phyloP scores from a whole-genome alignment of 2,329 filamentous ascomycete genomes.

The Shiraia bambusicola region DNA sequence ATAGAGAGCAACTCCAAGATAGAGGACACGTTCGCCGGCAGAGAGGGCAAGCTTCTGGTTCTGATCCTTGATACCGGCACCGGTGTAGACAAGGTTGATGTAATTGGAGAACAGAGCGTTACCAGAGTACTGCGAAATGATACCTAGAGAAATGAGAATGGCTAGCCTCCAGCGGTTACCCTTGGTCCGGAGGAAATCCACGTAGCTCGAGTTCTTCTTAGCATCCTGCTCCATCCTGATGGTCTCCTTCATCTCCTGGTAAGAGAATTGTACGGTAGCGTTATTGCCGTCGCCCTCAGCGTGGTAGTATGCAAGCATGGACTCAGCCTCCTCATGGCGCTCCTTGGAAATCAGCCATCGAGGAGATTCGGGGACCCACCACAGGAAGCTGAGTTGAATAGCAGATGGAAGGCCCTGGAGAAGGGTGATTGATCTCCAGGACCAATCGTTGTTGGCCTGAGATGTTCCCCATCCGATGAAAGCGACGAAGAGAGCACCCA shows the following conservation, averaged over 20 bases:
- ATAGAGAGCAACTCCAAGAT: slow-evolving; percentile 58
- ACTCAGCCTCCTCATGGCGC: slow-evolving; percentile 61
- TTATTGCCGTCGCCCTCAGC: slow-evolving; percentile 61
- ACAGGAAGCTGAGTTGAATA: slow-evolving; percentile 65
- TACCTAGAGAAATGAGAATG: slow-evolving; percentile 63
- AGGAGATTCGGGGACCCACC: slow-evolving; percentile 60
- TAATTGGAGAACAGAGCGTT: slow-evolving; percentile 69
- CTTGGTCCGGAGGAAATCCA: slow-evolving; percentile 62
- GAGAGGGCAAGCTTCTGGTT: slow-evolving; percentile 34
- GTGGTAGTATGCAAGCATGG: slow-evolving; percentile 64
- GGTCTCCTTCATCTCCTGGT: slow-evolving; percentile 65
- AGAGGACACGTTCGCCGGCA: slow-evolving; percentile 59
- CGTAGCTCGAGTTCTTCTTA: slow-evolving; percentile 54
- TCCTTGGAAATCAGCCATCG: slow-evolving; percentile 67
- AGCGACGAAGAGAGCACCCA: slow-evolving; percentile 59
- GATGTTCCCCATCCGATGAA: slow-evolving; percentile 54
- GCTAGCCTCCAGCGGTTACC: slow-evolving; percentile 67
- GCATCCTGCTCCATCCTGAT: slow-evolving; percentile 58
- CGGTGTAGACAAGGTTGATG: slow-evolving; percentile 62
- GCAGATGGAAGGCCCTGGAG: slow-evolving; percentile 53
- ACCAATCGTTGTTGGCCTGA: slow-evolving; percentile 50
- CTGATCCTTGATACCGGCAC: slow-evolving; percentile 59
- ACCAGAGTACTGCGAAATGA: slow-evolving; percentile 69
- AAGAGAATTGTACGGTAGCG: slow-evolving; percentile 65
- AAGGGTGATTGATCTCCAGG: slow-evolving; percentile 54